Percentiles rank a stretch among this genome's conserved stretches.
Conservation (phyloP, 768 basidiomycete species). For the Lentinula edodes region DNA sequence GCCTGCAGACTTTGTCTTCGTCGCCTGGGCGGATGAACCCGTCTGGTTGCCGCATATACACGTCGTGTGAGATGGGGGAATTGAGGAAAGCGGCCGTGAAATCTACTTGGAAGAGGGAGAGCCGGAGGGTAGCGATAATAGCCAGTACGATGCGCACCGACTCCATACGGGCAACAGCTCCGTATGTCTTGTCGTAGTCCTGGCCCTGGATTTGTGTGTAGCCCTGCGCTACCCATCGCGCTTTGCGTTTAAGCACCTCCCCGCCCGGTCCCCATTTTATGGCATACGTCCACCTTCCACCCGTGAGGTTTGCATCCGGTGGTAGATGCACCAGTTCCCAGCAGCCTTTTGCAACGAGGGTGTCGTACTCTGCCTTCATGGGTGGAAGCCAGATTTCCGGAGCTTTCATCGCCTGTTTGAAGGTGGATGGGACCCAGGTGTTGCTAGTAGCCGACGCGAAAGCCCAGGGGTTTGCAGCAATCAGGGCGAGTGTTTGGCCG, state of each 20-base stretch:
- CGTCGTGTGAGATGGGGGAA: not conserved
- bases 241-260: not conserved
- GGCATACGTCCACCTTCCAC: not conserved
- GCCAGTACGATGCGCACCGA: not conserved
- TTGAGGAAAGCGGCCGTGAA: not conserved
- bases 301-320: not conserved
- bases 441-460: too few species aligned
- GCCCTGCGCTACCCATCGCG: not conserved
- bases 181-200: not conserved
- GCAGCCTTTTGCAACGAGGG: not conserved
- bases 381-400: not conserved
- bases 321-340: not conserved
- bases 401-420: not conserved
- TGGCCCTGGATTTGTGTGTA: not conserved
- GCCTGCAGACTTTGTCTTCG: not conserved
- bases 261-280: not conserved
- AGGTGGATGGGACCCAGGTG: not conserved
- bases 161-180: not conserved
- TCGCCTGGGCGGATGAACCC: not conserved
- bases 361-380: not conserved
- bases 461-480: too few species aligned
- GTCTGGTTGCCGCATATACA: not conserved
- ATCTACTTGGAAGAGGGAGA: not conserved
- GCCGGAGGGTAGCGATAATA: not conserved
- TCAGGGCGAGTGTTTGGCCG: too few species aligned